These are phyloP conservation scores for Metschnikowia sp. DNA, from an alignment of 805 yeast species.

Conservation along the genomic window DNA sequence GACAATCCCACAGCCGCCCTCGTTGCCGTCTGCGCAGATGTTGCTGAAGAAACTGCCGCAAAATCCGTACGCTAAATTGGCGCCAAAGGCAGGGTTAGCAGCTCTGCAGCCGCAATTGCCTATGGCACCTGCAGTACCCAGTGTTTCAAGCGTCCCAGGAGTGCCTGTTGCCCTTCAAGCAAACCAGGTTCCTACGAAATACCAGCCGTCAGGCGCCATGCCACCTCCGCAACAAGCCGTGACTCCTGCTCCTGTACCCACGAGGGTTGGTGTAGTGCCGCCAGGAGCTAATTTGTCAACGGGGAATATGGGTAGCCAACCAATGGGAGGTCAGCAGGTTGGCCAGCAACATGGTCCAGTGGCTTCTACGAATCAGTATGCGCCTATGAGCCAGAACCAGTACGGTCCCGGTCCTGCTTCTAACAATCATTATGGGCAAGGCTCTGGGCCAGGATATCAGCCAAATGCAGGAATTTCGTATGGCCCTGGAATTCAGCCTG, in stretches of 20 bases:
- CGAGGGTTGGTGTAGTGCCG: constrained; percentile 6
- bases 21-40: constrained; percentile 9
- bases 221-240: constrained; percentile 1
- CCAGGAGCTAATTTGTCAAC: constrained; percentile 5
- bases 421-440: neutral
- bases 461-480: neutral
- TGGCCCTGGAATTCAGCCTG: neutral
- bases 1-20: constrained; percentile 8
- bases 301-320: neutral
- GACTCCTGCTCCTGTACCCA: neutral
- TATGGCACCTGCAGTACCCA: neutral
- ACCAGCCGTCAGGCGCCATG: constrained; percentile 9
- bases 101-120: constrained; percentile 1
- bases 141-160: neutral
- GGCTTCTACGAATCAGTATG: no score
- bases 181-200: constrained; percentile 2
- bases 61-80: constrained; percentile 31
- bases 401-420: neutral
- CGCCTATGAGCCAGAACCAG: neutral
- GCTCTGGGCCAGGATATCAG: neutral
- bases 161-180: neutral
- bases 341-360: no score
- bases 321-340: neutral
- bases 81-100: constrained; percentile 9
- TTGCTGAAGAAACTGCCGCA: constrained; percentile 23